phyloP scores from a whole-genome alignment of 148 eudicot species.

The Diospyros lotus region DNA sequence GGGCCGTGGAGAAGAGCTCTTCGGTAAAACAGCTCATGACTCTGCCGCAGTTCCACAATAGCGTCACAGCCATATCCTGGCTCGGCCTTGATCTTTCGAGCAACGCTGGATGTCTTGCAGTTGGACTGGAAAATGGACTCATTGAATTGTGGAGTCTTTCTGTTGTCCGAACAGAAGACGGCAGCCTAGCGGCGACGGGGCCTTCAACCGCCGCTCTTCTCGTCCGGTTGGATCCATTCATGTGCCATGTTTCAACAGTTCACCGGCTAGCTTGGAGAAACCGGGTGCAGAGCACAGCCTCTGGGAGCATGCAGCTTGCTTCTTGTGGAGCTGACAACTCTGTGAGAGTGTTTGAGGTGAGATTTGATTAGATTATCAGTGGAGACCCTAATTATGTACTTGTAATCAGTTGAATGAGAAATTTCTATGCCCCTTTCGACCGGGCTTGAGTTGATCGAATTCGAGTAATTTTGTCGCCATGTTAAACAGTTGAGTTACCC shows the following conservation, averaged over 20 bases:
- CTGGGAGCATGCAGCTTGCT: slow-evolving; percentile 53
- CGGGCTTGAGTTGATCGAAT: no score
- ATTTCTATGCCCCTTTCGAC: not conserved
- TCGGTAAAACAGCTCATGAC: slow-evolving; percentile 52
- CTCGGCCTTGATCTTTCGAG: slow-evolving; percentile 47
- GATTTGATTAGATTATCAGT: slow-evolving; percentile 14
- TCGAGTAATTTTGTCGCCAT: no score
- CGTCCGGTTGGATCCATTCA: slow-evolving; percentile 47
- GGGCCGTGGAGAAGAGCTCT: slow-evolving; percentile 53
- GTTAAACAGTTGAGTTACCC: no score
- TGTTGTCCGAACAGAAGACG: slow-evolving; percentile 23
- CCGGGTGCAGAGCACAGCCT: slow-evolving; percentile 42
- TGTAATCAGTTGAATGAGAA: not conserved
- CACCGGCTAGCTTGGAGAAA: slow-evolving; percentile 72
- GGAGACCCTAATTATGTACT: not conserved
- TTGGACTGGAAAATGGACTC: slow-evolving; percentile 82
- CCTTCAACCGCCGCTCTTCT: slow-evolving; percentile 33
- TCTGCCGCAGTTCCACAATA: slow-evolving; percentile 60
- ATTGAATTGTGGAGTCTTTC: slow-evolving; percentile 74
- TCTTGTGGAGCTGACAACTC: slow-evolving; percentile 95
- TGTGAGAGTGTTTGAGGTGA: slow-evolving; percentile 63
- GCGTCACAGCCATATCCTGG: slow-evolving; percentile 89
- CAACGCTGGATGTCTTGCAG: slow-evolving; percentile 62
- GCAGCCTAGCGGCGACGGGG: slow-evolving; percentile 6
- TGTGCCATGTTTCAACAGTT: slow-evolving; percentile 80